Base-by-base conservation (phyloP, 352 stramenopile genomes). In the Globisporangium abappressorium region DNA sequence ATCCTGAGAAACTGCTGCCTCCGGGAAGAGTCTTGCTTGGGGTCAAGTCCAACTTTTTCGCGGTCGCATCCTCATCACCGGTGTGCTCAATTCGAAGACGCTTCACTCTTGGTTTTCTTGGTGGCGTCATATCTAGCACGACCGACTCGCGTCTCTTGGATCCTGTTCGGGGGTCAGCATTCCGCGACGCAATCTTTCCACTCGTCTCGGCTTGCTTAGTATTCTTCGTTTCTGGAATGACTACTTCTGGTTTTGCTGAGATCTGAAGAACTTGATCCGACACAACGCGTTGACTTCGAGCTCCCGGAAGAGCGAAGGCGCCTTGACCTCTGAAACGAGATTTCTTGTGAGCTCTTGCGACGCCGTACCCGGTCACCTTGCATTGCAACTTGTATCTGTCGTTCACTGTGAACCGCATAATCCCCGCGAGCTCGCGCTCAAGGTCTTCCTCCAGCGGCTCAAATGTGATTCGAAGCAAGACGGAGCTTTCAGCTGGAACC, bases 371-470 rank as follows among this genome's bases (percentile, higher is more conserved):
- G 6, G 59, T 81, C 5, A 75, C 80, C 54, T 71, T 70, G 67
- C 85, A 93, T 57, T 84, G 71, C 43, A 93, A 49, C 36, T 76
- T 79, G 28, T 81, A 81, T 18, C 57, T 68, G 62, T 91, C 83
- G 66, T 93, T 93, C 8, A 93, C 81, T 2, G 70, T 79, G 61
- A 93, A 93, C 36, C 73, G 78, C 65, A 93, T 74, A 56, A 78
- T 65, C 6, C 72, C 85, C 0, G 68, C 68, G 0, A 91, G 65
- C 9, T 80, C 73, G 7, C 71, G 69, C 33, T 82, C 75, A 0
- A 81, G 66, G 63, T 92, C 87, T 1, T 63, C 54, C 1, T 69
- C 36, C 4, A 70, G 62, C 5, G 85, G 87, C 43, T 89, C 81
- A 58, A 90, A 94, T 11, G 79, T 90, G 11, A 94, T 78, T 24